phyloP scores from a whole-genome alignment of 768 basidiomycete genomes.

The Cystobasidiopsis lactophilus region DNA sequence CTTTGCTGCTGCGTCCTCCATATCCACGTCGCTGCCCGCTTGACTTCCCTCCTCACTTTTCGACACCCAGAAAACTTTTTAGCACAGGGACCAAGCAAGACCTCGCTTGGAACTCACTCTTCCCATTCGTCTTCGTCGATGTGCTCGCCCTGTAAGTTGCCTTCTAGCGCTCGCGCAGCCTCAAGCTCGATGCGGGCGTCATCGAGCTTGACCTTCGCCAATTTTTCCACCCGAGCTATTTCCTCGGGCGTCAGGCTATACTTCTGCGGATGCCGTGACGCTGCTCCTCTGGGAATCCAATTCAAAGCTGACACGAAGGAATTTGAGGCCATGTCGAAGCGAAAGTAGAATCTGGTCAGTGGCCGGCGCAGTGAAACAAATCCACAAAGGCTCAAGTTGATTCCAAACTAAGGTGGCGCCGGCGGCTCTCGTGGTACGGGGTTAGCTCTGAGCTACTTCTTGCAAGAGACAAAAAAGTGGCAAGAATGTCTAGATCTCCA shows the following conservation, averaged over 20 bases:
- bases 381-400: no score
- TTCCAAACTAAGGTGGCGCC: no score
- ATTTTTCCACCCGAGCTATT: conserved; percentile 62
- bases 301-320: no score
- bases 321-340: no score
- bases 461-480: no score
- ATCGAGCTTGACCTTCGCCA: conserved; percentile 70
- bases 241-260: conserved; percentile 76
- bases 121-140: conserved; percentile 48
- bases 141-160: conserved; percentile 31
- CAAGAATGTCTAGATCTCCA: no score
- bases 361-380: no score
- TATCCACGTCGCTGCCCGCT: conserved; percentile 13
- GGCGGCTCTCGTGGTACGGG: no score
- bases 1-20: conserved; percentile 28
- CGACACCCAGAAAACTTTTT: no score
- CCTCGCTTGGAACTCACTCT: conserved; percentile 80
- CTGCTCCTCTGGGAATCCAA: conserved; percentile 44
- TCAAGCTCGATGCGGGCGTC: conserved; percentile 70
- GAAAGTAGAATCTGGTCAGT: no score
- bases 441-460: no score
- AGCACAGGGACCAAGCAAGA: no score
- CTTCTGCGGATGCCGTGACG: conserved; percentile 52
- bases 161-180: conserved; percentile 49
- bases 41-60: not conserved